phyloP scores from a whole-genome alignment of 768 basidiomycete species.

The Neoboletus brunneissimus region DNA sequence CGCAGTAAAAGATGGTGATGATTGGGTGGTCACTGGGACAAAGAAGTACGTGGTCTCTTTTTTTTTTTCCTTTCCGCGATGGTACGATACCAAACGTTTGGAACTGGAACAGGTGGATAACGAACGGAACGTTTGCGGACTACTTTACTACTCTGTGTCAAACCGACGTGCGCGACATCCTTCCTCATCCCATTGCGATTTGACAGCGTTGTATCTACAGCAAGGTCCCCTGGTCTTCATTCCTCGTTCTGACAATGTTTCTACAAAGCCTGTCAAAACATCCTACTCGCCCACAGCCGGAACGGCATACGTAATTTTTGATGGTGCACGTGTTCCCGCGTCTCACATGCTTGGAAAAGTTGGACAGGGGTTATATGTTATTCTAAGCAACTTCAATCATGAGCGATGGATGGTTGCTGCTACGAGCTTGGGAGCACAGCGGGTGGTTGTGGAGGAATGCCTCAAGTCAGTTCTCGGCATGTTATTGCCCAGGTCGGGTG shows the following conservation, averaged over 20 bases:
- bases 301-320: slow-evolving; percentile 82
- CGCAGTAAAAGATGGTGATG: slow-evolving; percentile 79
- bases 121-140: slow-evolving; percentile 82
- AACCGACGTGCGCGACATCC: slow-evolving; percentile 50
- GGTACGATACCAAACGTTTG: neutral
- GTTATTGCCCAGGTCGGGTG: neutral
- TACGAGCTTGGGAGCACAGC: slow-evolving; percentile 70
- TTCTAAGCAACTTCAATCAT: slow-evolving; percentile 85
- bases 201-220: slow-evolving; percentile 32
- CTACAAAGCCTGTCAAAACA: slow-evolving; percentile 89
- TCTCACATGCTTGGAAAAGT: slow-evolving; percentile 86
- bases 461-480: slow-evolving; percentile 54
- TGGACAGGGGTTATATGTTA: slow-evolving; percentile 79
- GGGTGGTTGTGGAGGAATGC: slow-evolving; percentile 85
- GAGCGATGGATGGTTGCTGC: slow-evolving; percentile 86
- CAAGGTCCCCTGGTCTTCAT: slow-evolving; percentile 75
- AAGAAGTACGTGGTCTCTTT: slow-evolving; percentile 65
- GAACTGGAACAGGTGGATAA: slow-evolving; percentile 67
- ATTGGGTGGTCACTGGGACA: slow-evolving; percentile 88
- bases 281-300: slow-evolving; percentile 91
- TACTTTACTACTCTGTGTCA: slow-evolving; percentile 80
- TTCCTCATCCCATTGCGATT: neutral
- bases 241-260: slow-evolving; percentile 65
- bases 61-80: neutral
- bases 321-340: slow-evolving; percentile 78